phyloP scores from a whole-genome alignment of 1,284 basidiomycete genomes.

The Mycena sp. region DNA sequence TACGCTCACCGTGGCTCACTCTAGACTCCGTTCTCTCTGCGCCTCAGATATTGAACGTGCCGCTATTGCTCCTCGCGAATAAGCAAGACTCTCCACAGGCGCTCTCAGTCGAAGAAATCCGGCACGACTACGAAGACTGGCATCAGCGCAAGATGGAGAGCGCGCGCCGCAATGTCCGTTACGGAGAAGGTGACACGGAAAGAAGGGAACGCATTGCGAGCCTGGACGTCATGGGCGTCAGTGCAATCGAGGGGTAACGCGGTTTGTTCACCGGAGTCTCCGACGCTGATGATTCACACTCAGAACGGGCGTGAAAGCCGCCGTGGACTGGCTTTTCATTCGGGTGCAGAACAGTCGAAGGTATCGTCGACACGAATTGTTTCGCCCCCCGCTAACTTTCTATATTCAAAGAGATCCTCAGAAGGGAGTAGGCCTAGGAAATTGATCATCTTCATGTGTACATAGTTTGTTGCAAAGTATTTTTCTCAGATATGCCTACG shows the following conservation, averaged over 20 bases:
- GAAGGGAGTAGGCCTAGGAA: not conserved
- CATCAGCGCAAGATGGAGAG: conserved; percentile 63
- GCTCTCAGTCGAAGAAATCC: conserved; percentile 87
- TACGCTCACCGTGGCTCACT: not conserved
- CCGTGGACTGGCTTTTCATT: conserved; percentile 94
- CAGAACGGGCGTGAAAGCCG: conserved; percentile 89
- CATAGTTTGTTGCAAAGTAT: no score
- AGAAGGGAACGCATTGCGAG: conserved; percentile 80
- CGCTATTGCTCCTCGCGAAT: conserved; percentile 89
- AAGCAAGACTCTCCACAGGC: conserved; percentile 88
- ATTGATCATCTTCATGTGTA: no score
- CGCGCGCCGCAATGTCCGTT: conserved; percentile 8
- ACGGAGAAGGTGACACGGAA: conserved; percentile 52
- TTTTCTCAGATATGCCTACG: no score
- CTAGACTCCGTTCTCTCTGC: conserved; percentile 86
- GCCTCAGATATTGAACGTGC: conserved; percentile 88
- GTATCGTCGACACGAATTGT: conserved; percentile 34
- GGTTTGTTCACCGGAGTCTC: not conserved
- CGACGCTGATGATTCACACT: not conserved
- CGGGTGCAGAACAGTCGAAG: conserved; percentile 88
- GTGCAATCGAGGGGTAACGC: conserved; percentile 84
- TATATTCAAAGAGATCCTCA: not conserved
- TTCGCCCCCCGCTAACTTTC: not conserved
- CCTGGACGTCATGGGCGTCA: conserved; percentile 90
- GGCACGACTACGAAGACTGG: conserved; percentile 92